Conservation (phyloP, 805 yeast species). For the Wickerhamiella lipophila region DNA sequence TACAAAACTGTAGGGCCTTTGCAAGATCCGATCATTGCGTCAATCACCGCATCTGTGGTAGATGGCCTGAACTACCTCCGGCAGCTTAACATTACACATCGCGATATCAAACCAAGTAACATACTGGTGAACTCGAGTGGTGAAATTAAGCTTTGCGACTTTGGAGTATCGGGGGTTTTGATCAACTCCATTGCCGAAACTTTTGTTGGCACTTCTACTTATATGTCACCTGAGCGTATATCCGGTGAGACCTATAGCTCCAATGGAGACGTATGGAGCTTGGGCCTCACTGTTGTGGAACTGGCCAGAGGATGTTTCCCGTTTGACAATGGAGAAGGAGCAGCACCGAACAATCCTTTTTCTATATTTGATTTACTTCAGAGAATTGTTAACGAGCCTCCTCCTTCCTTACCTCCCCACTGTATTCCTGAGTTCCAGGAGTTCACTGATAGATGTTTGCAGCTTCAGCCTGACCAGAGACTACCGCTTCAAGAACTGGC, state of each 20-base stretch:
- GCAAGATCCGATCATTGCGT: constrained; percentile 56
- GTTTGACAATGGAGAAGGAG: constrained; percentile 29
- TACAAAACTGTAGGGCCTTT: constrained; percentile 48
- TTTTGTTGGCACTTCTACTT: constrained; percentile 94
- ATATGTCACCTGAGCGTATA: constrained; percentile 95
- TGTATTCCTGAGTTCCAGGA: constrained; percentile 40
- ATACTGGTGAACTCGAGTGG: constrained; percentile 80
- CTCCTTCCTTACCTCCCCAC: constrained; percentile 53
- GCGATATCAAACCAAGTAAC: constrained; percentile 94
- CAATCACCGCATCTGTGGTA: constrained; percentile 62
- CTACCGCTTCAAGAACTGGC: constrained; percentile 63
- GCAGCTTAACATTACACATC: constrained; percentile 75
- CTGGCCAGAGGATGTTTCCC: constrained; percentile 78
- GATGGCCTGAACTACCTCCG: constrained; percentile 75
- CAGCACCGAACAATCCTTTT: constrained; percentile 37
- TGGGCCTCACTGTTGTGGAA: constrained; percentile 83
- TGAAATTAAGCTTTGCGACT: constrained; percentile 83
- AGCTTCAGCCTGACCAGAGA: constrained; percentile 53
- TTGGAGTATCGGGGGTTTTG: constrained; percentile 88
- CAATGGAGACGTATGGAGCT: constrained; percentile 96
- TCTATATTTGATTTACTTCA: constrained; percentile 85
- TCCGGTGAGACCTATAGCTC: constrained; percentile 89
- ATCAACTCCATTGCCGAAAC: constrained; percentile 94
- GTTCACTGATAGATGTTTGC: constrained; percentile 63
- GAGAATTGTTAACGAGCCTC: constrained; percentile 83